These are phyloP conservation scores for Nannochloropsis limnetica DNA, from an alignment of 352 stramenopile genomes.

Conservation along the genomic window DNA sequence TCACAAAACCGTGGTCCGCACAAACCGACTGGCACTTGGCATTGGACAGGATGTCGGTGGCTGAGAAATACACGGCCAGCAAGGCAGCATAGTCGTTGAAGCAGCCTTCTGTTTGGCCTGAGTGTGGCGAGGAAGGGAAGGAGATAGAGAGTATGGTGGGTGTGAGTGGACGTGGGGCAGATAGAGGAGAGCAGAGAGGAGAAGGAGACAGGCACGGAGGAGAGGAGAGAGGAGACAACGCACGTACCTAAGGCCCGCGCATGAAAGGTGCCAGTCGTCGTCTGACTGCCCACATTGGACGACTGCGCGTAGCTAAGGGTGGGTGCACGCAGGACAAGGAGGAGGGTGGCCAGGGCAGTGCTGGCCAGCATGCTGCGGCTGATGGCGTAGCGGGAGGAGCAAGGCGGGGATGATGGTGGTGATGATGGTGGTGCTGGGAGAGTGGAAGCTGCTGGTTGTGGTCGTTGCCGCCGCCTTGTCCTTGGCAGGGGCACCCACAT, in stretches of 20 bases:
- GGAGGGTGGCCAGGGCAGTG: background rate
- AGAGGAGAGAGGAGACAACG: too few relatives aligned
- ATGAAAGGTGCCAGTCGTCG: background rate
- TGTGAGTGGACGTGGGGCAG: too few relatives aligned
- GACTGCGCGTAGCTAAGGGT: background rate
- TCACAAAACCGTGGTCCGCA: background rate
- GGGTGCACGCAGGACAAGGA: background rate
- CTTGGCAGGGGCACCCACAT: background rate
- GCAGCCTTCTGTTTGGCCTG: constrained; percentile 12
- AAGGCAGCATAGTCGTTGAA: constrained; percentile 2
- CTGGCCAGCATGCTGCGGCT: background rate
- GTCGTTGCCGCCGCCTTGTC: background rate
- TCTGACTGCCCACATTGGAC: background rate
- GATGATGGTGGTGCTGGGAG: background rate
- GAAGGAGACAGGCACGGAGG: background rate
- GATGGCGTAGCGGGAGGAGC: too few relatives aligned
- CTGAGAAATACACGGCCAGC: background rate
- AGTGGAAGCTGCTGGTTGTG: background rate
- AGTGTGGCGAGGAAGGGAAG: too few relatives aligned
- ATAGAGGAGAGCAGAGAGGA: too few relatives aligned
- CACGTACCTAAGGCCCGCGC: background rate
- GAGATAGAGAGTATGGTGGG: too few relatives aligned
- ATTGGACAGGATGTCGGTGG: background rate
- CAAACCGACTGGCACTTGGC: background rate
- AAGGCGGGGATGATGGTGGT: too few relatives aligned